Percentiles rank a stretch among this genome's conserved stretches.
Evolutionary conservation across 1,284 basidiomycete genomes (phyloP).

Genomic region (Paramarasmius palmivorus): DNA sequence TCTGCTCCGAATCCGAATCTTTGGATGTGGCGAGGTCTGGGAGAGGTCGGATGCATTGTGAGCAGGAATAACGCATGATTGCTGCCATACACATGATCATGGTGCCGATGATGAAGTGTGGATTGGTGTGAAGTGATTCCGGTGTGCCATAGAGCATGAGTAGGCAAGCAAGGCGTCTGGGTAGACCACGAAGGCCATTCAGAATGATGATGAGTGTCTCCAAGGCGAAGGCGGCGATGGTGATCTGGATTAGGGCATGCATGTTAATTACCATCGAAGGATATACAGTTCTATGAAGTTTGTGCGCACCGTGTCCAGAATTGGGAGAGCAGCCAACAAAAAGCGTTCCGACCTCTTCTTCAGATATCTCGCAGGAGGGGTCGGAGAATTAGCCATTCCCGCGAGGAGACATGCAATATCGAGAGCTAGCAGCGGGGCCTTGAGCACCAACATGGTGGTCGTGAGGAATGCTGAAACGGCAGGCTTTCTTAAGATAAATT

Average conservation of each 20-base stretch:
- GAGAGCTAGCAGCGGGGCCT: neutral
- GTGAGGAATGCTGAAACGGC: no score
- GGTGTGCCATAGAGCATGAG: neutral
- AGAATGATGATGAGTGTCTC: neutral
- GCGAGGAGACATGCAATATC: neutral
- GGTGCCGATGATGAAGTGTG: neutral
- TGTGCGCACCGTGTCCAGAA: neutral
- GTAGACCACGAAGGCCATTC: neutral
- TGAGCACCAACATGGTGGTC: conserved; percentile 1
- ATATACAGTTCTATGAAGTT: neutral
- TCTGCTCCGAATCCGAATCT: neutral
- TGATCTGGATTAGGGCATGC: neutral
- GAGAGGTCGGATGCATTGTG: neutral
- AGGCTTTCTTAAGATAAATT: no score
- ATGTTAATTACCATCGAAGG: neutral
- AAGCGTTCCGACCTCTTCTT: neutral
- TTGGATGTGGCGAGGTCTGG: neutral
- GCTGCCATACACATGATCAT: neutral
- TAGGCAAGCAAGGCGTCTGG: neutral
- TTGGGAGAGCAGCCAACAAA: neutral
- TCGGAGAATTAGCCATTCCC: neutral
- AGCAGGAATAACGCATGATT: neutral
- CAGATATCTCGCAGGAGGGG: neutral
- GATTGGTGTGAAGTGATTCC: neutral
- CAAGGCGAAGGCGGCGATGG: neutral